Conservation (phyloP, 2,329 filamentous ascomycete genomes). For the Fusarium chlamydosporum region DNA sequence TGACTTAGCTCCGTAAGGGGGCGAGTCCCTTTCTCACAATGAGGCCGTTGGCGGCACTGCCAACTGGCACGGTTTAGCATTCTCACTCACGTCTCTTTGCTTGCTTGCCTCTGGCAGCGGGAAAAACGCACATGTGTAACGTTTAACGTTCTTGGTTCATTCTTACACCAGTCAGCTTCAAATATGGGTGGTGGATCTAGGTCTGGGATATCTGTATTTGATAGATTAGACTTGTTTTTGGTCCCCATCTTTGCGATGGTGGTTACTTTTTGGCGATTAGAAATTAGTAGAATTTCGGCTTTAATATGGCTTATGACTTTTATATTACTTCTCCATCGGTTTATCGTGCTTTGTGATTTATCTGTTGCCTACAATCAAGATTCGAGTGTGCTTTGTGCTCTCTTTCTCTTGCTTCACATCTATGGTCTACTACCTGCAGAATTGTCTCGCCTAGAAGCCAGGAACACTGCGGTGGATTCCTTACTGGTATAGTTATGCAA, state of each 20-base stretch:
- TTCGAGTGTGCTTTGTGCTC: background rate
- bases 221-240: constrained; percentile 28
- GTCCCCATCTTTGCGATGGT: constrained; percentile 36
- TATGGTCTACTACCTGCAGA: background rate
- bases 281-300: constrained; percentile 44
- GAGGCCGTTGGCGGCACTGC: constrained; percentile 6
- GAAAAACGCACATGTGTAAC: constrained; percentile 38
- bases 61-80: constrained; percentile 12
- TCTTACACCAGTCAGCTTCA: constrained; percentile 38
- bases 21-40: background rate
- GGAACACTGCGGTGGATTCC: too few species aligned
- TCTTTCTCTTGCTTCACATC: background rate
- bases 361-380: background rate
- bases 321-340: background rate
- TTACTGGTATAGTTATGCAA: background rate
- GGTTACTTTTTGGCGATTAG: constrained; percentile 44
- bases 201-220: constrained; percentile 28
- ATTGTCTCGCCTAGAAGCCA: background rate
- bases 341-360: constrained; percentile 3
- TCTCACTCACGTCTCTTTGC: constrained; percentile 22
- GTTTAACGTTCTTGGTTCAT: constrained; percentile 48
- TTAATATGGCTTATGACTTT: constrained; percentile 44
- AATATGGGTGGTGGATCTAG: constrained; percentile 20
- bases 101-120: constrained; percentile 3
- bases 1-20: background rate